Base-by-base conservation (phyloP, 2,329 filamentous ascomycete genomes). In the Acarospora socialis region DNA sequence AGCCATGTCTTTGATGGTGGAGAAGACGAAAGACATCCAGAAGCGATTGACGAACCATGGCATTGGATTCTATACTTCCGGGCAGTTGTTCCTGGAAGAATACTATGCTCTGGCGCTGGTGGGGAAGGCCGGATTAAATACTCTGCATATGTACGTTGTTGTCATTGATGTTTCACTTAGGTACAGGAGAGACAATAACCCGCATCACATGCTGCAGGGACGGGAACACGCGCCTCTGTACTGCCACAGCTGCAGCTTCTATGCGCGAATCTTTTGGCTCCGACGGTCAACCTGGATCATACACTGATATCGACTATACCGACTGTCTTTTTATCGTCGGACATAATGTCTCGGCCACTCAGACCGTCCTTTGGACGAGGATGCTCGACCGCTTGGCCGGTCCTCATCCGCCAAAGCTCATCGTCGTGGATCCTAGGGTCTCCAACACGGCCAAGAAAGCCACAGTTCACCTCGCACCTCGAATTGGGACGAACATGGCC, bases 141-240 rank as follows among this genome's bases (percentile, higher is more conserved):
- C 53, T 1, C 36, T 57, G 14, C 52, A 57, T 33, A 55, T 55
- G 53, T 54, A 39, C 17, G 48, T 33, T 14, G n/a, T 4, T 2
- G 12, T 9, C 14, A 5, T 21, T 21, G 15, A 17, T 17, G 17
- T 18, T 8, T n/a, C n/a, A n/a, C n/a, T n/a, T n/a, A n/a, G n/a
- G n/a, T n/a, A n/a, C 20, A 23, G 8, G 17, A 32, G 21, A 24
- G 13, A 24, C 21, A 13, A 10, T 24, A 24, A 24, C 13, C 14
- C n/a, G 20, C 36, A 12, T 31, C n/a, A 18, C 4, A 13, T 14
- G 23, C 4, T 15, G 10, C 20, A 56, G 53, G 52, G 53, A 57
- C 28, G 54, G 55, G 3, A 57, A 58, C 35, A 58, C 55, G 4
- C 46, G 54, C 2, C 44, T 58, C 1, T 58, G 53, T 34, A 57